Conservation (phyloP, 768 basidiomycete genomes). For the Sporobolomyces phaffii region DNA sequence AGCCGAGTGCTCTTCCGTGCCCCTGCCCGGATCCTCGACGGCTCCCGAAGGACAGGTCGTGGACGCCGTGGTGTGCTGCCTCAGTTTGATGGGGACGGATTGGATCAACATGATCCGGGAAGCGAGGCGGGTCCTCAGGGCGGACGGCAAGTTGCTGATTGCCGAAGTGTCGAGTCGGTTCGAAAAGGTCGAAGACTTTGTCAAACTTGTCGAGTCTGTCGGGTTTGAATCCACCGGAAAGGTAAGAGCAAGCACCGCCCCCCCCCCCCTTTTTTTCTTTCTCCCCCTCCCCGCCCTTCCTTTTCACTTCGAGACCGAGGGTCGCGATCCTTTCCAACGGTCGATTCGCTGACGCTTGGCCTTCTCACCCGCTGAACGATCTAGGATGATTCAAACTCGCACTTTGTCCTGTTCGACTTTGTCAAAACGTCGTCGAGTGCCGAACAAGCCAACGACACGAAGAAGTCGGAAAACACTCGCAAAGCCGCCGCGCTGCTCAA, state of each 20-base stretch:
- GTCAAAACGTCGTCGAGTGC: constrained; percentile 55
- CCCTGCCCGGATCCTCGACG: constrained; percentile 67
- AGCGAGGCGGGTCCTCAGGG: constrained; percentile 76
- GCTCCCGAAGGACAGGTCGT: constrained; percentile 64
- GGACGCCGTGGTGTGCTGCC: constrained; percentile 84
- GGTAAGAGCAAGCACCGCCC: constrained; percentile 29
- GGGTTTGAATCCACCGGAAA: constrained; percentile 69
- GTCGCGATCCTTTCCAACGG: no score
- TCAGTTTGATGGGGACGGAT: constrained; percentile 95
- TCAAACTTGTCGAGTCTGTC: constrained; percentile 57
- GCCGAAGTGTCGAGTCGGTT: constrained; percentile 88
- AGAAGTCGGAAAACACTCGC: constrained; percentile 48
- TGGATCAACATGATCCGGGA: constrained; percentile 89
- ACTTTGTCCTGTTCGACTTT: constrained; percentile 81
- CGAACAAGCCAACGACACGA: constrained; percentile 34
- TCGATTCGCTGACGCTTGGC: not conserved
- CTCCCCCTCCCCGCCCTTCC: not conserved
- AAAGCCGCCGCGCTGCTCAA: constrained; percentile 67
- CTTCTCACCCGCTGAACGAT: not conserved
- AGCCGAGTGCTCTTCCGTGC: constrained; percentile 82
- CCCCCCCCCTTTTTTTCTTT: not conserved
- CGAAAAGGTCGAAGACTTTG: constrained; percentile 61
- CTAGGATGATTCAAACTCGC: constrained; percentile 78
- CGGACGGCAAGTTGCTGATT: constrained; percentile 74
- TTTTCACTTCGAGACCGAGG: constrained; percentile 6